These are phyloP conservation scores for Trichoderma aggressivum DNA, from an alignment of 2,329 filamentous ascomycete genomes.

Conservation along the genomic window DNA sequence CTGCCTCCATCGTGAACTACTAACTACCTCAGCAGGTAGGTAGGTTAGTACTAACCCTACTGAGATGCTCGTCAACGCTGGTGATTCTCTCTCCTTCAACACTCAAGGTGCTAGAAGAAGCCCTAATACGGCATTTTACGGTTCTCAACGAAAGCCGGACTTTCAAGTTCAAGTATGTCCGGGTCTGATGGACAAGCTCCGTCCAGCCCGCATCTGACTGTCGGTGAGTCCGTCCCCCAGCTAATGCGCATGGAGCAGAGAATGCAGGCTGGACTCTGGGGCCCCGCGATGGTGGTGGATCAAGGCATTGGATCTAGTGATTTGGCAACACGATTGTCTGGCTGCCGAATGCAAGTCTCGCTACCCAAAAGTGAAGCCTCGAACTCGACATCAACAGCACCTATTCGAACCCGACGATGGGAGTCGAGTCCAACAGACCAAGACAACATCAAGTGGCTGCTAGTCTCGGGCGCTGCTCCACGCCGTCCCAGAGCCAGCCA, in stretches of 20 bases:
- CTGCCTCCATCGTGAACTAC: not conserved
- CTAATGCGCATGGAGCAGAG: not conserved
- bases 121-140: not conserved
- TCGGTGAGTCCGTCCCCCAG: conserved; percentile 38
- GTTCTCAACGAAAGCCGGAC: not conserved
- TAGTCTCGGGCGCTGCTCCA: conserved; percentile 1
- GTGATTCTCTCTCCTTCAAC: not conserved
- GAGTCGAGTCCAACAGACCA: not conserved
- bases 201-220: conserved; percentile 28
- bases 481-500: conserved; percentile 20
- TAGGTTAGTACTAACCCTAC: no score
- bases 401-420: not conserved
- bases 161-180: not conserved
- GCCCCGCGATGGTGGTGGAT: conserved; percentile 28
- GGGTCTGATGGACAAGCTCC: not conserved
- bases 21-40: no score
- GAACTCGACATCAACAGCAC: conserved; percentile 1
- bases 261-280: conserved; percentile 25
- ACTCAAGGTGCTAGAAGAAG: not conserved
- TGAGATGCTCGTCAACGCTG: not conserved
- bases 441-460: not conserved
- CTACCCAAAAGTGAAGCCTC: not conserved
- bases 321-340: not conserved
- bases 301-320: conserved; percentile 6
- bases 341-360: not conserved